Conservation (phyloP, 331 rosid species). For the Malus hybrid region DNA sequence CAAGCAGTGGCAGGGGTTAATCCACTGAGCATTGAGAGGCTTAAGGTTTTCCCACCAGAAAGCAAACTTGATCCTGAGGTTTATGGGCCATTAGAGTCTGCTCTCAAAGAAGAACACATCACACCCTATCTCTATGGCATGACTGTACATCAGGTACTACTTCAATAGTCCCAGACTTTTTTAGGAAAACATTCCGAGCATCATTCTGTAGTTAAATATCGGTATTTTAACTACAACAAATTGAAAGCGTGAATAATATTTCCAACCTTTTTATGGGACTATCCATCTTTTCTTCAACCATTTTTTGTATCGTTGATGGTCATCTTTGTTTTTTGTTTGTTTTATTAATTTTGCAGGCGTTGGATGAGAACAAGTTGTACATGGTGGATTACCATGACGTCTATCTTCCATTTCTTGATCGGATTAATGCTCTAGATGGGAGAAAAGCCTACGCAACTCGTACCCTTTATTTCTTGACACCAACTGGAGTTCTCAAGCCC, state of each 20-base stretch:
- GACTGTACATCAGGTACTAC: conserved; percentile 73
- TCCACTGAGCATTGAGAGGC: conserved; percentile 74
- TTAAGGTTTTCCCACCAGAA: conserved; percentile 71
- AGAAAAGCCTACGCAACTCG: conserved; percentile 89
- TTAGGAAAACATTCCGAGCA: too few species aligned
- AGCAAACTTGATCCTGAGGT: conserved; percentile 75
- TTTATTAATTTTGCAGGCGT: conserved; percentile 39
- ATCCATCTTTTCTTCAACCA: background rate
- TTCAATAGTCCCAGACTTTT: background rate
- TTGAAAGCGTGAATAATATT: background rate
- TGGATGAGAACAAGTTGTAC: conserved; percentile 59
- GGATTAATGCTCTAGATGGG: conserved; percentile 79
- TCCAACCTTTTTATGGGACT: too few species aligned
- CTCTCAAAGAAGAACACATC: conserved; percentile 84
- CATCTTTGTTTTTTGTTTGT: background rate
- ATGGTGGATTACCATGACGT: conserved; percentile 79
- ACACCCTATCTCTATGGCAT: conserved; percentile 64
- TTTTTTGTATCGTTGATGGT: background rate
- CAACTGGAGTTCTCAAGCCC: conserved; percentile 68
- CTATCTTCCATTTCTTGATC: conserved; percentile 73
- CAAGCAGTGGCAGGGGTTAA: conserved; percentile 88
- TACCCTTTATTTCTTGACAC: conserved; percentile 56
- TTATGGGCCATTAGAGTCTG: conserved; percentile 67
- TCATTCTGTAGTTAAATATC: too few species aligned
- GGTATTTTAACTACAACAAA: background rate